Evolutionary conservation across 2,329 filamentous ascomycete genomes (phyloP).

Genomic region (Diaporthe caulivora): DNA sequence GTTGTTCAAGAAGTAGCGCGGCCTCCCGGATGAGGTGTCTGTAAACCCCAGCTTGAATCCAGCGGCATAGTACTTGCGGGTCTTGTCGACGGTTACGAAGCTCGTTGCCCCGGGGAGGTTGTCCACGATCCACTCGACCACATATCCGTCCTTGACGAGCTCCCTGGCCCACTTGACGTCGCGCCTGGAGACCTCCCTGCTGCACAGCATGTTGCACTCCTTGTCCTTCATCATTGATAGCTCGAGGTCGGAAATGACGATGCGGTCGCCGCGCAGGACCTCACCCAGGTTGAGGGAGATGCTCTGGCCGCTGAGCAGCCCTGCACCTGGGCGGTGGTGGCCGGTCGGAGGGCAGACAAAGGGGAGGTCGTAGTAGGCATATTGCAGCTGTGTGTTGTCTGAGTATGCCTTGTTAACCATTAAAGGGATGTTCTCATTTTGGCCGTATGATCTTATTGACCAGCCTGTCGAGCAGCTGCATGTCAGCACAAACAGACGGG

Average conservation of each 20-base stretch:
- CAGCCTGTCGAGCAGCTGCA: constrained; percentile 67
- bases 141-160: constrained; percentile 82
- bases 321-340: constrained; percentile 72
- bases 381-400: constrained; percentile 89
- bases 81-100: constrained; percentile 88
- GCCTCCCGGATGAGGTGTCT: constrained; percentile 71
- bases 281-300: constrained; percentile 88
- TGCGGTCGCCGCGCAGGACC: constrained; percentile 87
- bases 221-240: constrained; percentile 82
- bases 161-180: constrained; percentile 77
- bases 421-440: constrained; percentile 83
- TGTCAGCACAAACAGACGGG: constrained; percentile 1
- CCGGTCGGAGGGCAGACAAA: constrained; percentile 88
- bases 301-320: constrained; percentile 80
- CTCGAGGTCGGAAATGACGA: constrained; percentile 86
- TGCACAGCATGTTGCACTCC: constrained; percentile 80
- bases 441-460: constrained; percentile 83
- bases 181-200: constrained; percentile 71
- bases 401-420: constrained; percentile 94
- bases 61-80: constrained; percentile 87
- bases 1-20: constrained; percentile 84
- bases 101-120: constrained; percentile 90
- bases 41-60: constrained; percentile 90
- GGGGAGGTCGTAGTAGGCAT: constrained; percentile 89
- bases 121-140: constrained; percentile 95